Conservation (phyloP, 352 stramenopile species). For the Globisporangium abappressorium region DNA sequence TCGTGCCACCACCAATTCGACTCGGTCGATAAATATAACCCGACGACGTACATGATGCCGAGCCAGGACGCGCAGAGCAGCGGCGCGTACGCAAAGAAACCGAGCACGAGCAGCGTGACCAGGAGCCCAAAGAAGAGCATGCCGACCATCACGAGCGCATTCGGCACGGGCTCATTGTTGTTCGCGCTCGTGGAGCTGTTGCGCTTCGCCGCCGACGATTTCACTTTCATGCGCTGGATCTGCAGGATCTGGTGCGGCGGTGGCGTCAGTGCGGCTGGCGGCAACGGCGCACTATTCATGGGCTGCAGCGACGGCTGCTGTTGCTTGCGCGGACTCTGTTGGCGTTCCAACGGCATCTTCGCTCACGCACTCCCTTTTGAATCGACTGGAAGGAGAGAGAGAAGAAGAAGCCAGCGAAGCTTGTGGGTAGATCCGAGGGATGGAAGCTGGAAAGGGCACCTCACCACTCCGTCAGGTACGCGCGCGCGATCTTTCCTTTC, state of each 20-base stretch:
- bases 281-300: slow-evolving; percentile 12
- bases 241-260: slow-evolving; percentile 42
- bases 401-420: neutral
- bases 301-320: slow-evolving; percentile 1
- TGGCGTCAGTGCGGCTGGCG: slow-evolving; percentile 1
- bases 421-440: neutral
- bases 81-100: slow-evolving; percentile 80
- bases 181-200: slow-evolving; percentile 16
- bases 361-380: neutral
- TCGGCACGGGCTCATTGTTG: slow-evolving; percentile 41
- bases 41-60: slow-evolving; percentile 80
- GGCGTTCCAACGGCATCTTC: slow-evolving; percentile 14
- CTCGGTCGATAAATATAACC: slow-evolving; percentile 78
- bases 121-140: slow-evolving; percentile 69
- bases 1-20: slow-evolving; percentile 86
- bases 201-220: slow-evolving; percentile 13
- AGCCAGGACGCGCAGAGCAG: slow-evolving; percentile 78
- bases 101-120: slow-evolving; percentile 64
- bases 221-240: slow-evolving; percentile 42
- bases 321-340: slow-evolving; percentile 20
- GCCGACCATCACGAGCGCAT: slow-evolving; percentile 65
- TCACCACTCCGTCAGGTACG: neutral
- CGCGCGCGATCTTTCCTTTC: neutral
- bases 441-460: neutral
- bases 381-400: neutral